Conservation (phyloP, 1,284 basidiomycete genomes). For the Athelia psychrophila region DNA sequence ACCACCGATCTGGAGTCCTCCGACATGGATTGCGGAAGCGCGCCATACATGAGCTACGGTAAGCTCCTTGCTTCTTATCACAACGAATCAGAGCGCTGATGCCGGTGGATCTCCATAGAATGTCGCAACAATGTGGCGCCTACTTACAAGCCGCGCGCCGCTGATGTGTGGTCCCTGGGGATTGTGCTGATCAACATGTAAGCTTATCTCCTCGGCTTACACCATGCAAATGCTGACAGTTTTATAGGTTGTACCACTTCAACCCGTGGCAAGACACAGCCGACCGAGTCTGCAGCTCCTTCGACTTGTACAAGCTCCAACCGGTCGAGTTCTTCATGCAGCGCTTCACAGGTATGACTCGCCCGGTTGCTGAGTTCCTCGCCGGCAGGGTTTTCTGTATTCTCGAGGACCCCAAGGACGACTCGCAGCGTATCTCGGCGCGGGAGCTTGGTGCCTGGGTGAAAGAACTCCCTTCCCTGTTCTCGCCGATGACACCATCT, state of each 20-base stretch:
- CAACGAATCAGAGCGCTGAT: constrained; percentile 11
- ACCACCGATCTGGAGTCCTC: constrained; percentile 86
- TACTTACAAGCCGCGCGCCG: constrained; percentile 90
- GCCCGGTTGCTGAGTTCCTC: constrained; percentile 83
- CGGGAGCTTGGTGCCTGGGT: constrained; percentile 88
- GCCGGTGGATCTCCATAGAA: constrained; percentile 48
- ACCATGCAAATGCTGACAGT: constrained; percentile 12
- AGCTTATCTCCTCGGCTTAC: constrained; percentile 9
- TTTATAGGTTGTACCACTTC: constrained; percentile 86
- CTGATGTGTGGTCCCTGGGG: constrained; percentile 98
- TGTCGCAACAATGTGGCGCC: constrained; percentile 97
- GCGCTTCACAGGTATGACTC: constrained; percentile 92
- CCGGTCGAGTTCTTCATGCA: constrained; percentile 86
- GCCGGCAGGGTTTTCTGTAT: constrained; percentile 87
- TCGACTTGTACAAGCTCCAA: constrained; percentile 78
- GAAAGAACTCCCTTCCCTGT: constrained; percentile 72
- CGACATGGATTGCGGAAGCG: constrained; percentile 98
- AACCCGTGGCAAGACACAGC: constrained; percentile 98
- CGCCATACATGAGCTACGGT: constrained; percentile 99
- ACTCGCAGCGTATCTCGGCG: constrained; percentile 69
- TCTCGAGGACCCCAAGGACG: constrained; percentile 56
- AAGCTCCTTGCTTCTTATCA: constrained; percentile 24
- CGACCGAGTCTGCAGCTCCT: constrained; percentile 75
- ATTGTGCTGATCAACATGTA: constrained; percentile 98
- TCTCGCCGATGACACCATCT: constrained; percentile 40